These are phyloP conservation scores for Magnaporthiopsis incrustans DNA, from an alignment of 2,329 filamentous ascomycete species.

Conservation along the genomic window DNA sequence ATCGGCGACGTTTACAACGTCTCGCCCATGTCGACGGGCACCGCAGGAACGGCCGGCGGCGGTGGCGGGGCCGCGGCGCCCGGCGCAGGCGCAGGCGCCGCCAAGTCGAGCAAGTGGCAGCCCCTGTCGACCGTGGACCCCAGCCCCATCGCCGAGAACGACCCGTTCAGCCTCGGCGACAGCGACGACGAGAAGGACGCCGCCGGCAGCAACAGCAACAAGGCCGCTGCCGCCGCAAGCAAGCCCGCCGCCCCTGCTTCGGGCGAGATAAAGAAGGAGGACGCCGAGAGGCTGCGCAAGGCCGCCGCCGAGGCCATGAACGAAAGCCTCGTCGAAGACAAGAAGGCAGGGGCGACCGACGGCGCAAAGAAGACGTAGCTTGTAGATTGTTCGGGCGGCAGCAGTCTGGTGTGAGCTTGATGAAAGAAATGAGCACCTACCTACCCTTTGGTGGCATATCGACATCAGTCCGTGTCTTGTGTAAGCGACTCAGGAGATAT, in stretches of 20 bases:
- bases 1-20: conserved; percentile 67
- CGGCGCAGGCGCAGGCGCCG: conserved; percentile 16
- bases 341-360: conserved; percentile 10
- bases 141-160: conserved; percentile 78
- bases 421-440: neutral
- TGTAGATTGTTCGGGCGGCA: neutral
- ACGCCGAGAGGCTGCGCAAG: conserved; percentile 18
- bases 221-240: conserved; percentile 12
- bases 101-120: conserved; percentile 92
- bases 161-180: conserved; percentile 93
- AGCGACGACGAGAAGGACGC: conserved; percentile 84
- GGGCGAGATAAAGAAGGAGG: conserved; percentile 12
- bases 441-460: neutral
- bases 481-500: neutral
- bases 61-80: conserved; percentile 25
- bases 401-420: neutral
- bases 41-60: conserved; percentile 41
- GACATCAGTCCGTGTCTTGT: neutral
- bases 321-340: conserved; percentile 18
- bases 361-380: conserved; percentile 6
- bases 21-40: conserved; percentile 38
- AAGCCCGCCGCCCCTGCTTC: conserved; percentile 5
- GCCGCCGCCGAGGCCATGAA: conserved; percentile 19
- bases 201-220: conserved; percentile 33
- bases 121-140: conserved; percentile 81